Conservation (phyloP, 2,329 filamentous ascomycete genomes). For the Tolypocladium paradoxum region DNA sequence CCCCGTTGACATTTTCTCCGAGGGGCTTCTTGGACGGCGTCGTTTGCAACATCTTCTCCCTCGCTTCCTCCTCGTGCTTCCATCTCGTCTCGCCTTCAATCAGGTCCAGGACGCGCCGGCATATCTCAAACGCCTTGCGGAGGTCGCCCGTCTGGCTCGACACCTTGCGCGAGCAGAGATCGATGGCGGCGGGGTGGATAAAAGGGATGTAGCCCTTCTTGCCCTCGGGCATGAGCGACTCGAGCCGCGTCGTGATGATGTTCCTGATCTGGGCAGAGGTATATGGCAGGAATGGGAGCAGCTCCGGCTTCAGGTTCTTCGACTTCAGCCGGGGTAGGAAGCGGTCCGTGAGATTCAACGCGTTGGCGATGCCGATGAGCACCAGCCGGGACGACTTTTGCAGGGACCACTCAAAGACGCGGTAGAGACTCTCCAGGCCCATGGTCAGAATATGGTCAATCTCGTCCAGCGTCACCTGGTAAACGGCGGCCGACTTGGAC, state of each 20-base stretch:
- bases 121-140: conserved; percentile 91
- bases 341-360: conserved; percentile 87
- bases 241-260: conserved; percentile 76
- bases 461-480: conserved; percentile 84
- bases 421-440: conserved; percentile 81
- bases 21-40: conserved; percentile 68
- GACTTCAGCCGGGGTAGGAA: conserved; percentile 90
- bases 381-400: conserved; percentile 68
- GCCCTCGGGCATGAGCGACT: conserved; percentile 53
- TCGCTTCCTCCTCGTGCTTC: conserved; percentile 55
- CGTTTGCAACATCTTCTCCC: conserved; percentile 44
- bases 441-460: conserved; percentile 88
- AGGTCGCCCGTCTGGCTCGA: conserved; percentile 89
- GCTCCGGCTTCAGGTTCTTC: conserved; percentile 78
- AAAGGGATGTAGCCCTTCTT: conserved; percentile 64
- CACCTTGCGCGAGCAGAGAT: conserved; percentile 89
- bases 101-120: conserved; percentile 77
- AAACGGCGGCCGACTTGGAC: conserved; percentile 46
- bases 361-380: conserved; percentile 90
- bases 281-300: conserved; percentile 90
- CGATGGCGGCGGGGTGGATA: conserved; percentile 85
- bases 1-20: conserved; percentile 67
- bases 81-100: conserved; percentile 75
- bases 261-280: conserved; percentile 76
- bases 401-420: conserved; percentile 93